phyloP scores from a whole-genome alignment of 805 yeast genomes.

The Jamesozyma rosinii region DNA sequence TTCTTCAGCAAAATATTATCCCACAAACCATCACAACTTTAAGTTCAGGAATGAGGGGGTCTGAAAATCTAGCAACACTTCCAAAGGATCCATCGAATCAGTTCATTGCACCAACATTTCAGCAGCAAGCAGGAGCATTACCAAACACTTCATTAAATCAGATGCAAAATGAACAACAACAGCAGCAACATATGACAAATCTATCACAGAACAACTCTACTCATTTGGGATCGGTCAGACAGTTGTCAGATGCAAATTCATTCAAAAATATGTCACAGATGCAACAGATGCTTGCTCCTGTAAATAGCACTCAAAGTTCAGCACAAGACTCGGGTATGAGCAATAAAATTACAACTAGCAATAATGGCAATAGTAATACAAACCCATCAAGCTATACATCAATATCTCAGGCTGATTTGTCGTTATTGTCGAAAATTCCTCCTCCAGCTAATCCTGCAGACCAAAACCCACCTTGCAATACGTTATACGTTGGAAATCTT shows the following conservation, averaged over 20 bases:
- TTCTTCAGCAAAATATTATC: background rate
- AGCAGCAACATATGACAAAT: background rate
- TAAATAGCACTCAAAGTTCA: too few species aligned
- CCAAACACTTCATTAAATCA: background rate
- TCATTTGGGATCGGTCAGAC: background rate
- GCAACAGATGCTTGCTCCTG: background rate
- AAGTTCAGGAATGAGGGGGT: background rate
- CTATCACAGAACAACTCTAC: background rate
- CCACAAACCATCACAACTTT: background rate
- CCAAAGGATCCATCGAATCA: background rate
- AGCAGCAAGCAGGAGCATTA: background rate
- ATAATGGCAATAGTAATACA: background rate
- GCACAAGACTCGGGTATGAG: background rate
- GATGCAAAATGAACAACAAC: background rate
- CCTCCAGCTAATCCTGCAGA: constrained; percentile 95
- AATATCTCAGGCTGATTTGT: constrained; percentile 44
- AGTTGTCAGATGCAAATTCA: background rate
- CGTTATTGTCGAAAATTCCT: constrained; percentile 65
- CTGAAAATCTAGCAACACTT: background rate
- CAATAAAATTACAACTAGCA: background rate
- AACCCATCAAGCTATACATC: constrained; percentile 8
- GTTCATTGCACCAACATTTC: background rate
- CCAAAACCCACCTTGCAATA: constrained; percentile 95
- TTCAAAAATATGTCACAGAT: background rate
- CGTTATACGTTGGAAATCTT: constrained; percentile 86